Evolutionary conservation across 78 protist genomes (phyloP), one percentile per base, ranked within the genome.

Genomic region (Bigelowiella natans): DNA sequence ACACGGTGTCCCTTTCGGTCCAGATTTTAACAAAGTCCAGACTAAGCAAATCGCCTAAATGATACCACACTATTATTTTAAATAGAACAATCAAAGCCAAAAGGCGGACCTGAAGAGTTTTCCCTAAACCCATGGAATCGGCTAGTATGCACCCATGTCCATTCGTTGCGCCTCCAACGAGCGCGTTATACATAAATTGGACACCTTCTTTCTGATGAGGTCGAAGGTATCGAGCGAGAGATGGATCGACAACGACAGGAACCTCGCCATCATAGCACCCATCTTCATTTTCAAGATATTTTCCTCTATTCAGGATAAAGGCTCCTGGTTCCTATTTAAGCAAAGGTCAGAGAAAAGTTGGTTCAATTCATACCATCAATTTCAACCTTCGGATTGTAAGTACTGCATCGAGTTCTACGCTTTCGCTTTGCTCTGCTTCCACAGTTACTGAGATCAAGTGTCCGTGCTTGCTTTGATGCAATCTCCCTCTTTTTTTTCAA

Each of bases 201-300:
- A 89, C 87, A 39, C 88, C 91, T 29, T 89, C 91, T 30, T 39
- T 37, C 85, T 89, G 91, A 63, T 89, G 91, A 38, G 85, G 87
- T 31, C 87, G 83, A 36, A 89, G 40, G 11, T 0, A 37, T 1
- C 26, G 0, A 0, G 87, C 31, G 0, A 89, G 31, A 29, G 0
- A 1, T 1, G 3, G 37, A 2, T 82, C 86, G 64, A 89, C 64
- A 28, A 0, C 0, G n/a, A 89, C 91, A 34, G 91, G 91, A 30
- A 0, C 0, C 31, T 2, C 91, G 82, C n/a, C 40, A 31, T 0
- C 31, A 3, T 31, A 64, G 31, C 40, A 83, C 2, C 40, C 73
- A 7, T 7, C 73, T 7, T 18, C 73, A 18, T 51, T 18, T 18
- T 7, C 73, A 7, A 51, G 34, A 51, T 26, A 51, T 18, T 26